Conservation (phyloP, 805 yeast species). For the Cyberlindnera subsufficiens region DNA sequence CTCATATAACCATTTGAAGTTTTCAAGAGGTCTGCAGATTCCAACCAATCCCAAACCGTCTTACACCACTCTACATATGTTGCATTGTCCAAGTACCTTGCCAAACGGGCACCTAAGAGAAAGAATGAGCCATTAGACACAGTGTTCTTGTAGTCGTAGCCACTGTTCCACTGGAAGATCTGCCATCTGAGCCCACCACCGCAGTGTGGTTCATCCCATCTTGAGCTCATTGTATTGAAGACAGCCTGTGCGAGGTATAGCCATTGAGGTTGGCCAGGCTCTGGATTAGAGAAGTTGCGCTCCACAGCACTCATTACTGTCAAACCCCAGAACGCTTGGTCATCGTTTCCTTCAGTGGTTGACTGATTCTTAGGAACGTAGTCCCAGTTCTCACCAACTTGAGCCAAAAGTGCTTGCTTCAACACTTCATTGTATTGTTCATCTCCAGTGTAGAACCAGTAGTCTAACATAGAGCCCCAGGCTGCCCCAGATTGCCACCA, state of each 20-base stretch:
- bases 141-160: slow-evolving; percentile 88
- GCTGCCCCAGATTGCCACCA: slow-evolving; percentile 99
- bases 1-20: slow-evolving; percentile 31
- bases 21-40: slow-evolving; percentile 33
- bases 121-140: slow-evolving; percentile 88
- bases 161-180: slow-evolving; percentile 89
- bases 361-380: slow-evolving; percentile 86
- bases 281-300: slow-evolving; percentile 71
- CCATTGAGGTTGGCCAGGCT: slow-evolving; percentile 65
- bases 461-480: slow-evolving; percentile 82
- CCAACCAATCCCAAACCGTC: slow-evolving; percentile 77
- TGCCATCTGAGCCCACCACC: slow-evolving; percentile 96
- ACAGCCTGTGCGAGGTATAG: slow-evolving; percentile 80
- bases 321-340: slow-evolving; percentile 96
- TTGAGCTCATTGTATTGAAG: slow-evolving; percentile 79
- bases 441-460: slow-evolving; percentile 65
- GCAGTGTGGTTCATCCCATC: slow-evolving; percentile 87
- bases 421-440: slow-evolving; percentile 56
- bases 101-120: slow-evolving; percentile 81
- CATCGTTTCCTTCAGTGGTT: slow-evolving; percentile 95
- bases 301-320: slow-evolving; percentile 92
- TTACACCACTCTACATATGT: slow-evolving; percentile 74
- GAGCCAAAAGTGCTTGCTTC: slow-evolving; percentile 60
- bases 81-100: slow-evolving; percentile 72
- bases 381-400: slow-evolving; percentile 67